Percentiles rank a stretch among this genome's conserved stretches.
These are phyloP conservation scores for Senna tora DNA, from an alignment of 306 rosid species.

Conservation along the genomic window DNA sequence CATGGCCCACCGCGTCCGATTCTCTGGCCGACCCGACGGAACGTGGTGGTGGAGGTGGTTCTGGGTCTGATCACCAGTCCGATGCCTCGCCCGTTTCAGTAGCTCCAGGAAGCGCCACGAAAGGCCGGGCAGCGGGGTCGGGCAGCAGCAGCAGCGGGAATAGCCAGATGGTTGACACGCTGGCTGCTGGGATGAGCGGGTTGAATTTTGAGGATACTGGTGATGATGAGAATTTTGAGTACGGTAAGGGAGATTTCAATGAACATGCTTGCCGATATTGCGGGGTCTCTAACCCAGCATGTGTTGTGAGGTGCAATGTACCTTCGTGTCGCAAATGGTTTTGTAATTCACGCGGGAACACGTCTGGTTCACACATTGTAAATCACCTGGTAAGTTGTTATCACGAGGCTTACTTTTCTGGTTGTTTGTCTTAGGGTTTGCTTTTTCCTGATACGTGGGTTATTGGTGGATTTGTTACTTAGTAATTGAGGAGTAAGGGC, in stretches of 20 bases:
- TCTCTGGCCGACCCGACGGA: slow-evolving; percentile 68
- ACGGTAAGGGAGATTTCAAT: slow-evolving; percentile 86
- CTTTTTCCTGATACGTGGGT: background rate
- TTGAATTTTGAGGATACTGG: slow-evolving; percentile 94
- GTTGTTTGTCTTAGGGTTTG: background rate
- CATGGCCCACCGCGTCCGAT: slow-evolving; percentile 96
- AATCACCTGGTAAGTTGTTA: slow-evolving; percentile 79
- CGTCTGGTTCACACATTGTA: slow-evolving; percentile 95
- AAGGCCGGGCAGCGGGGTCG: slow-evolving; percentile 45
- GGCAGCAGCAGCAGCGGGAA: slow-evolving; percentile 54
- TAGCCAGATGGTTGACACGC: slow-evolving; percentile 74
- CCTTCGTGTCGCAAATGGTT: slow-evolving; percentile 98
- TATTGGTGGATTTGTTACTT: slow-evolving; percentile 17
- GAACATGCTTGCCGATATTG: slow-evolving; percentile 96
- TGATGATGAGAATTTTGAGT: slow-evolving; percentile 82
- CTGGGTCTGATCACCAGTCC: slow-evolving; percentile 74
- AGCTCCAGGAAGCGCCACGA: slow-evolving; percentile 71
- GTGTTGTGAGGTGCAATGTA: slow-evolving; percentile 96
- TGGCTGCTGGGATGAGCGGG: slow-evolving; percentile 86
- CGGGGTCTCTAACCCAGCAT: slow-evolving; percentile 94
- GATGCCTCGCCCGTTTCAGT: slow-evolving; percentile 88
- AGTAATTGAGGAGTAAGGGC: background rate
- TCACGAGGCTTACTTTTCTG: background rate
- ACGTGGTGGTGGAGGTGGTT: slow-evolving; percentile 54
- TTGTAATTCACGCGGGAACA: slow-evolving; percentile 94